Conservation (phyloP, 768 basidiomycete genomes). For the Termitomyces sp. region DNA sequence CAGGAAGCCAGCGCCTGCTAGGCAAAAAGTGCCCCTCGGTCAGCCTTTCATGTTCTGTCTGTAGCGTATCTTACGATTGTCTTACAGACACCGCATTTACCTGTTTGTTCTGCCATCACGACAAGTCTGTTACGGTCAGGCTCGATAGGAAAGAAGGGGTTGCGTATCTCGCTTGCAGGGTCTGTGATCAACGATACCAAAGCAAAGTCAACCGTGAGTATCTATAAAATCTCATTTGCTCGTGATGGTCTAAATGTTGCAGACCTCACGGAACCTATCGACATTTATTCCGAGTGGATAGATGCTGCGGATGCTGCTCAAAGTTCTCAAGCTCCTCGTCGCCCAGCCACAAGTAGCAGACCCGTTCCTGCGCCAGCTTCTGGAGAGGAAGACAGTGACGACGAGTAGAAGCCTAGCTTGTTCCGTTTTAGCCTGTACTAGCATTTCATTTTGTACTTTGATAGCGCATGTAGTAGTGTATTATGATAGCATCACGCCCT, state of each 20-base stretch:
- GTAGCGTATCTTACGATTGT: background rate
- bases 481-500: constrained; percentile 8
- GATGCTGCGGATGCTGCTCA: constrained; percentile 84
- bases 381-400: constrained; percentile 48
- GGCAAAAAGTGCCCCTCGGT: constrained; percentile 74
- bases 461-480: constrained; percentile 9
- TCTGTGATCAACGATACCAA: constrained; percentile 85
- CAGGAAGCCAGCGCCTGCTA: constrained; percentile 66
- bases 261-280: constrained; percentile 86
- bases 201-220: constrained; percentile 79
- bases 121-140: constrained; percentile 82
- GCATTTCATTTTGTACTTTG: constrained; percentile 12
- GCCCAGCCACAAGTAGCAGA: constrained; percentile 51
- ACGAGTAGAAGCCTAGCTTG: constrained; percentile 27
- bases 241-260: constrained; percentile 8
- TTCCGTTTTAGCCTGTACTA: constrained; percentile 9
- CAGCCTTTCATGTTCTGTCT: constrained; percentile 16
- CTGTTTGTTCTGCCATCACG: constrained; percentile 86
- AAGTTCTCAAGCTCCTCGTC: constrained; percentile 45
- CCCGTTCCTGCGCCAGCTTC: constrained; percentile 36
- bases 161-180: constrained; percentile 73
- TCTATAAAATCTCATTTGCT: constrained; percentile 1
- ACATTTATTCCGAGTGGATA: constrained; percentile 91
- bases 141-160: constrained; percentile 83
- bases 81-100: constrained; percentile 73